Base-by-base conservation (phyloP, 805 yeast species). In the Metschnikowia aberdeeniae region DNA sequence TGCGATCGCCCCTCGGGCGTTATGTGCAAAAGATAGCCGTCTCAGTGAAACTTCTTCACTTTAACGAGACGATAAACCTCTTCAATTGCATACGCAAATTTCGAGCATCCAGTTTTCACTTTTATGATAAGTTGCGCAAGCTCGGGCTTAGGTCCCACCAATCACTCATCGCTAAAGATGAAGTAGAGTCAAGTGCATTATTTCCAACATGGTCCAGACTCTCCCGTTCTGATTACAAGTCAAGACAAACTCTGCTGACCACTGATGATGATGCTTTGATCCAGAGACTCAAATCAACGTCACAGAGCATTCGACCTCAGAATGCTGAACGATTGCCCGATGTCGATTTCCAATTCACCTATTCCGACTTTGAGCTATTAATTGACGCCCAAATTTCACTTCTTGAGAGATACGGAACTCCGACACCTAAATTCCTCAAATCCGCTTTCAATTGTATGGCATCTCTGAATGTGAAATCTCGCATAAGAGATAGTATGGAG, bases 311-410 rank as follows among this genome's bases (percentile, higher is more conserved):
- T 30, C 34, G 8, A 27, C n/a, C 12, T 29, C 40, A 22, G 26
- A 6, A 22, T 37, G 40, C 40, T 19, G 40, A 8, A 4, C 34
- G 26, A 20, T 12, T 22, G 3, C 14, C 35, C 14, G 20, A 28
- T 13, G 32, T 24, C 13, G 19, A 39, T 9, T 11, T 30, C 10
- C 34, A 80, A 54, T 53, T 81, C 9, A 39, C 42, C 7, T 28
- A 39, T 24, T 39, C 44, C 19, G 34, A 48, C 24, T 22, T 48
- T n/a, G 68, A 75, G 8, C 64, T 66, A 11, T 58, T 82, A 42
- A 60, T 82, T 17, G 76, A 77, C 34, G 70, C 73, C 36, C 86
- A 82, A 49, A 76, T 82, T 3, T 66, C 68, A 22, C 61, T 76
- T 5, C 56, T 81, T 19, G 85, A 82, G 52, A 42, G 42, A 13